These are phyloP conservation scores for Crithidia sp. DNA, from an alignment of 208 protist genomes.

Conservation along the genomic window DNA sequence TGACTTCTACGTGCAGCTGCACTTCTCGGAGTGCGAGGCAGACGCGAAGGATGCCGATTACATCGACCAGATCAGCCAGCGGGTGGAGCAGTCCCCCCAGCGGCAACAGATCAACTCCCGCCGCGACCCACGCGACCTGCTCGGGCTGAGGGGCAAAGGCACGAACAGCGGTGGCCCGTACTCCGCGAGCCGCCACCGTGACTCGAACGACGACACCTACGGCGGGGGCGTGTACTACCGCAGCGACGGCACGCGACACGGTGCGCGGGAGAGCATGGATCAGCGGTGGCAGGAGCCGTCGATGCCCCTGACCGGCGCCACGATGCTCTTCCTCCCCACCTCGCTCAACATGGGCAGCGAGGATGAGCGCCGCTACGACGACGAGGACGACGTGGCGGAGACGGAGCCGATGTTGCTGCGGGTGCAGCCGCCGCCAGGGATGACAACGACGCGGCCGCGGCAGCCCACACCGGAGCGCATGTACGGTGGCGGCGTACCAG, in stretches of 20 bases:
- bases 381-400: conserved; percentile 63
- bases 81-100: conserved; percentile 72
- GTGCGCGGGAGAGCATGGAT: conserved; percentile 24
- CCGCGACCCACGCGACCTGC: conserved; percentile 38
- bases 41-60: conserved; percentile 47
- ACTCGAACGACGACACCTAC: conserved; percentile 20
- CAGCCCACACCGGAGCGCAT: conserved; percentile 40
- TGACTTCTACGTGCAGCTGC: conserved; percentile 75
- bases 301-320: conserved; percentile 37
- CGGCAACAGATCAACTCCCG: conserved; percentile 52
- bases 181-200: conserved; percentile 22
- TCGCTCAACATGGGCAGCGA: conserved; percentile 51
- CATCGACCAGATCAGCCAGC: conserved; percentile 55
- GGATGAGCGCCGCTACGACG: conserved; percentile 58
- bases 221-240: conserved; percentile 63
- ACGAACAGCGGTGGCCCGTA: conserved; percentile 4
- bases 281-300: conserved; percentile 25
- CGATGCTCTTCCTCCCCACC: conserved; percentile 47
- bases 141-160: conserved; percentile 6
- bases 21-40: conserved; percentile 50
- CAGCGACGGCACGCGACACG: conserved; percentile 45
- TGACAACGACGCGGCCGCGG: conserved; percentile 16
- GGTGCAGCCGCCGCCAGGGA: conserved; percentile 20
- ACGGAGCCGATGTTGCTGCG: conserved; percentile 36
- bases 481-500: conserved; percentile 44